A percentile compares a stretch with the other conserved stretches of the same genome.
phyloP scores from a whole-genome alignment of 1,139 yeast genomes.

The Dujonia santamariae region DNA sequence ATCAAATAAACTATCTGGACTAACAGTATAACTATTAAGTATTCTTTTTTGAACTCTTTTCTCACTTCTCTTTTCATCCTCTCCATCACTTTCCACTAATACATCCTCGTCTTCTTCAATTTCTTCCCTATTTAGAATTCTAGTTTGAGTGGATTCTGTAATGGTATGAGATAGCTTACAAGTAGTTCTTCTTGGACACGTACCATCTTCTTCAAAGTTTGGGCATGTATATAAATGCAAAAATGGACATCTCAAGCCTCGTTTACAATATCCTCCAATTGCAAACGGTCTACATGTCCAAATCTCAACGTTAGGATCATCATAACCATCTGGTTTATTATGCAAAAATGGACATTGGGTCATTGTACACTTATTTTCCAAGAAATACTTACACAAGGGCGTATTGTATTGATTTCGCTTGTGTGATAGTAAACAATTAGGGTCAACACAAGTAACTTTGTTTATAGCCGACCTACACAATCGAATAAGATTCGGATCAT shows the following conservation, averaged over 20 bases:
- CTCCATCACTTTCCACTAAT: constrained; percentile 23
- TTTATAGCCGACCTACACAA: constrained; percentile 51
- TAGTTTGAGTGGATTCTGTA: constrained; percentile 26
- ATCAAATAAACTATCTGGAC: constrained; percentile 23
- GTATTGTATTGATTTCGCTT: constrained; percentile 57
- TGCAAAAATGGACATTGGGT: constrained; percentile 55
- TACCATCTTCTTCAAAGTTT: constrained; percentile 59
- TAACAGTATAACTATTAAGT: constrained; percentile 36
- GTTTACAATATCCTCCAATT: constrained; percentile 62
- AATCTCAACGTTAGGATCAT: constrained; percentile 38
- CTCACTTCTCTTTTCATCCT: constrained; percentile 6
- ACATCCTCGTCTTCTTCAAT: constrained; percentile 26
- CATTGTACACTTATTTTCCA: constrained; percentile 53
- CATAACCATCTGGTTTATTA: constrained; percentile 29
- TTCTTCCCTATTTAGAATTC: constrained; percentile 20
- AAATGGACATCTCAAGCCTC: constrained; percentile 57
- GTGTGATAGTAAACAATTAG: constrained; percentile 59
- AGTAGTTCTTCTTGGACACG: constrained; percentile 47
- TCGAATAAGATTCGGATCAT: constrained; percentile 47
- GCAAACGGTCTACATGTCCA: constrained; percentile 67
- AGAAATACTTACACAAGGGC: constrained; percentile 59
- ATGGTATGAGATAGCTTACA: constrained; percentile 50
- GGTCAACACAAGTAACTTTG: constrained; percentile 42
- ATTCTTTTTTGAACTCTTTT: constrained; percentile 15
- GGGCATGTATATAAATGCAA: constrained; percentile 68